Conservation (phyloP, 1,139 yeast genomes). For the Yamadazyma kanchanaburiensis region DNA sequence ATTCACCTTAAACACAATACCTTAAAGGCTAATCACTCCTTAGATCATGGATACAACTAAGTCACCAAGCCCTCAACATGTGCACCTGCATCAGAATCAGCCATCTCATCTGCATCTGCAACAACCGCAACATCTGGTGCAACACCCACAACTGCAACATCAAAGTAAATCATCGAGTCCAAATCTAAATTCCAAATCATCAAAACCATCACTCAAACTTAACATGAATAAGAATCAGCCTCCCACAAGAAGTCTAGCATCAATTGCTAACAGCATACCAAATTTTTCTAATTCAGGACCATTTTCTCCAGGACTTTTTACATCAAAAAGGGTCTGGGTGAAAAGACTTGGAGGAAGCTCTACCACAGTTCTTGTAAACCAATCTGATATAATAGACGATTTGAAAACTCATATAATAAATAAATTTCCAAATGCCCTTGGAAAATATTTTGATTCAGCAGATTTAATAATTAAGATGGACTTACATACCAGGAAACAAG, state of each 20-base stretch:
- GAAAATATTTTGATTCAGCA: constrained; percentile 63
- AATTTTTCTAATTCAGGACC: constrained; percentile 14
- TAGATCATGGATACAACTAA: constrained; percentile 7
- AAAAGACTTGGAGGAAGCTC: constrained; percentile 55
- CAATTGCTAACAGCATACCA: constrained; percentile 12
- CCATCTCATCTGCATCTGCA: no score
- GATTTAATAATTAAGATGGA: constrained; percentile 51
- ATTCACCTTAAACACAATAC: no score
- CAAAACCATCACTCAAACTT: constrained; percentile 13
- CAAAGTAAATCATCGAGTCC: constrained; percentile 2
- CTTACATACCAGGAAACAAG: constrained; percentile 15
- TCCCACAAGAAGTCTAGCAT: constrained; percentile 9
- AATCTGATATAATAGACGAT: constrained; percentile 67
- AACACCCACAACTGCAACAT: neutral
- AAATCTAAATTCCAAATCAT: neutral
- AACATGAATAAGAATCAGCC: constrained; percentile 11
- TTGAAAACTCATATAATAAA: constrained; percentile 56
- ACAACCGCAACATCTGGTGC: neutral
- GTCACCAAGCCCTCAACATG: constrained; percentile 11
- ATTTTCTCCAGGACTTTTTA: constrained; percentile 15
- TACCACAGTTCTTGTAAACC: constrained; percentile 59
- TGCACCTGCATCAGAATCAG: no score
- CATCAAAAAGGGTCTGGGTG: constrained; percentile 59
- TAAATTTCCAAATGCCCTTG: constrained; percentile 71
- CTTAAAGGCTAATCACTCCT: no score